Evolutionary conservation across 257 asterid genomes (phyloP), one percentile per base, ranked within the genome.

Genomic region (Solanum paucissectum): DNA sequence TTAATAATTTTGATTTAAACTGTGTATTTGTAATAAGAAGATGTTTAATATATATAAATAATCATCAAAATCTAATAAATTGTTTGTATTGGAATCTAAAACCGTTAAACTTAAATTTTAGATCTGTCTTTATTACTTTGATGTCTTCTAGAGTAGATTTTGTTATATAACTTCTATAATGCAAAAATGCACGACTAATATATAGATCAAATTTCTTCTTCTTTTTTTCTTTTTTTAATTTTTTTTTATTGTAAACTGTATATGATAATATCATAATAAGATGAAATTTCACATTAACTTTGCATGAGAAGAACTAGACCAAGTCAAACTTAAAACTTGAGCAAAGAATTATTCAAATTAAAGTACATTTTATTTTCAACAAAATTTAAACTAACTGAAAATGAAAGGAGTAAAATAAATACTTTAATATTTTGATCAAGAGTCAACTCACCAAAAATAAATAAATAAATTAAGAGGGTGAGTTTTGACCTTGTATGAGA

Each of bases 241-340:
- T 12, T 3, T 4, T 4, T 5, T 36, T 74, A 13, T 38, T 23
- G 1, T 75, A 13, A 76, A 75, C 11, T 37, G 33, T 75, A 23
- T 75, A 75, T 3, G 62, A 25, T 25, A 42, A 23, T 75, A 75
- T 3, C 25, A 25, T 25, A 42, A 77, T 40, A 16, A 12, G n/a
- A n/a, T 76, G 83, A n/a, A 76, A 38, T n/a, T 76, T 76, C n/a
- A 18, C 8, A 74, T 14, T 77, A 75, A 40, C 46, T 36, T 79
- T 46, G 85, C 85, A 16, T 9, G 85, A 16, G 85, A 76, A 76
- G 83, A 81, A 29, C 11, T 81, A 81, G 68, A 46, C 85, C 18
- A 32, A 46, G 85, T 81, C 42, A 46, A 4, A 16, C 85, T 29
- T 81, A 29, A 5, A 81, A 81, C 11, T 46, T 29, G 10, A 25